Evolutionary conservation across 2,329 filamentous ascomycete genomes (phyloP).

Genomic region (Cercospora zeina): DNA sequence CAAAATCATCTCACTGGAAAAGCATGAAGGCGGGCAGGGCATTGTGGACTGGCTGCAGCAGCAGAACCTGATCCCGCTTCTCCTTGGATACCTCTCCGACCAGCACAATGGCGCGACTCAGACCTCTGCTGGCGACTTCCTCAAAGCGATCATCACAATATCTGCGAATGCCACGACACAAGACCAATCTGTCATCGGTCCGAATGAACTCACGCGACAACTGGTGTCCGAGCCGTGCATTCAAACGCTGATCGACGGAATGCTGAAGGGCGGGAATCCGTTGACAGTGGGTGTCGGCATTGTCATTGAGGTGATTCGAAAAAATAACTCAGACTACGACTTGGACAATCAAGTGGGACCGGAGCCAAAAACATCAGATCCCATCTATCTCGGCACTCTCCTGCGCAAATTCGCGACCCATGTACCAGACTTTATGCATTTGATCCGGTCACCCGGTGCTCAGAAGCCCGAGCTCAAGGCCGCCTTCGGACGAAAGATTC

Average conservation of each 20-base stretch:
- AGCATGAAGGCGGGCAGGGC: slow-evolving; percentile 84
- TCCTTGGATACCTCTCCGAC: slow-evolving; percentile 83
- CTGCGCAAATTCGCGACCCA: slow-evolving; percentile 85
- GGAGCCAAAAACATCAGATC: slow-evolving; percentile 80
- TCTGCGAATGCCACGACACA: slow-evolving; percentile 97
- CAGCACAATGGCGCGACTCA: slow-evolving; percentile 87
- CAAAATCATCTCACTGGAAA: slow-evolving; percentile 95
- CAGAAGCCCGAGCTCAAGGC: slow-evolving; percentile 75
- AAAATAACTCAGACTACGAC: slow-evolving; percentile 99
- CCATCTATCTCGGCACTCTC: slow-evolving; percentile 91
- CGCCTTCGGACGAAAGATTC: slow-evolving; percentile 86
- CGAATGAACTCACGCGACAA: slow-evolving; percentile 93
- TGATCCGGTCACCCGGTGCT: slow-evolving; percentile 76
- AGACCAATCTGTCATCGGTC: slow-evolving; percentile 97
- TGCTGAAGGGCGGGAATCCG: slow-evolving; percentile 91
- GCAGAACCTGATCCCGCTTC: slow-evolving; percentile 79
- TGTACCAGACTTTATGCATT: slow-evolving; percentile 88
- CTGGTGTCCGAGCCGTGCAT: slow-evolving; percentile 85
- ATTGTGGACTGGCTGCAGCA: slow-evolving; percentile 96
- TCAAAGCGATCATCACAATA: slow-evolving; percentile 98
- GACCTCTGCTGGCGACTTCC: slow-evolving; percentile 93
- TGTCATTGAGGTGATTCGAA: slow-evolving; percentile 96
- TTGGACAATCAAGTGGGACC: slow-evolving; percentile 82
- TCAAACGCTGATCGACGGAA: slow-evolving; percentile 80
- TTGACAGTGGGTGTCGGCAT: slow-evolving; percentile 96